Evolutionary conservation across 495 filamentous ascomycete species (phyloP).

Genomic region (Xylaria castorea): DNA sequence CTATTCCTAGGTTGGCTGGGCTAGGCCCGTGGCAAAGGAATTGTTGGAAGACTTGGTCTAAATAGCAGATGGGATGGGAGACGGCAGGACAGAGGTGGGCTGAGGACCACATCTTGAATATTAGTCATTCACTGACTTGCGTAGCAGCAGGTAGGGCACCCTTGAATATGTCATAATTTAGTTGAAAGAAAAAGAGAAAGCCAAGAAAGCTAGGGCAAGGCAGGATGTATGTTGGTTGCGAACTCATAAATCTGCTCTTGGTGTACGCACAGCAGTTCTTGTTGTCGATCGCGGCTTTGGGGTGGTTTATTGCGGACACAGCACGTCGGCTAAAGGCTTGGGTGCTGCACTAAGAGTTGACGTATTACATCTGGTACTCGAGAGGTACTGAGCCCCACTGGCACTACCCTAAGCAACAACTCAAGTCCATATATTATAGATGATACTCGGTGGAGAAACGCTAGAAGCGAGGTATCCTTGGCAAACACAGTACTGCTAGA

Average conservation of each 20-base stretch:
- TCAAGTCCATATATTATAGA: background rate
- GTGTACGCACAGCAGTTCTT: background rate
- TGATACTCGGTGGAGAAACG: background rate
- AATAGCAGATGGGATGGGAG: background rate
- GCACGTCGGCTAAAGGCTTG: constrained; percentile 27
- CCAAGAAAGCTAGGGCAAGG: constrained; percentile 23
- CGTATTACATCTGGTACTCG: background rate
- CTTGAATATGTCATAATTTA: constrained; percentile 27
- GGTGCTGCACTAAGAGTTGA: constrained; percentile 9
- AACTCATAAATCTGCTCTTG: constrained; percentile 17
- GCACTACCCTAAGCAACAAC: background rate
- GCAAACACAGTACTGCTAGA: background rate
- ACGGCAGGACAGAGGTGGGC: constrained; percentile 11
- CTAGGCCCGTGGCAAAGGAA: constrained; percentile 1
- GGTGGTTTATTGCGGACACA: constrained; percentile 18
- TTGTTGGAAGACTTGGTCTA: constrained; percentile 16
- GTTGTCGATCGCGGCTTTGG: constrained; percentile 20
- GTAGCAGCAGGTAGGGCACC: constrained; percentile 14
- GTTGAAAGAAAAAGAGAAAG: constrained; percentile 9
- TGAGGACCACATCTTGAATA: constrained; percentile 19
- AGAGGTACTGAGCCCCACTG: constrained; percentile 2
- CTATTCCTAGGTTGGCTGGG: constrained; percentile 14
- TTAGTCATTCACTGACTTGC: background rate
- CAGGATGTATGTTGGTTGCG: constrained; percentile 11
- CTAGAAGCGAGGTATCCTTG: background rate